A percentile compares a stretch with the other conserved stretches of the same genome.
Evolutionary conservation across 768 basidiomycete genomes (phyloP).

Genomic region (Mycena haematopus): DNA sequence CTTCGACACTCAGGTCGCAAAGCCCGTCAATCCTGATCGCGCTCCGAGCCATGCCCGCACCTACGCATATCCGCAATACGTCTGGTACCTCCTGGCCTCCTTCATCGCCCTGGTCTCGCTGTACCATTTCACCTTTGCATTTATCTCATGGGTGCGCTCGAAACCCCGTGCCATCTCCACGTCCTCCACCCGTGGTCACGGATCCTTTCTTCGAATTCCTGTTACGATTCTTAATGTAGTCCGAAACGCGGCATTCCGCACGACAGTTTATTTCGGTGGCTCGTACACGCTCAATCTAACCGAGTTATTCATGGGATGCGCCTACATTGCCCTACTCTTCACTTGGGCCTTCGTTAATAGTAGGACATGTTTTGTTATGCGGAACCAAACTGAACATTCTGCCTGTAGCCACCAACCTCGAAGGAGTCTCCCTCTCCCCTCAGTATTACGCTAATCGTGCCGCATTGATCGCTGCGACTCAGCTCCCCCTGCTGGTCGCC

Average conservation of each 20-base stretch:
- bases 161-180: slow-evolving; percentile 13
- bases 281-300: slow-evolving; percentile 47
- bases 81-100: slow-evolving; percentile 49
- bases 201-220: slow-evolving; percentile 39
- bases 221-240: slow-evolving; percentile 41
- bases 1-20: slow-evolving; percentile 9
- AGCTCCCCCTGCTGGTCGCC: slow-evolving; percentile 61
- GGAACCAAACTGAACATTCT: neutral
- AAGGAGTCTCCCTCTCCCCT: slow-evolving; percentile 41
- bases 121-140: slow-evolving; percentile 39
- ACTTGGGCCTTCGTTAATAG: slow-evolving; percentile 47
- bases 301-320: slow-evolving; percentile 45
- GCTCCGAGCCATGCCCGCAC: slow-evolving; percentile 12
- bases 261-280: slow-evolving; percentile 41
- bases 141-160: slow-evolving; percentile 30
- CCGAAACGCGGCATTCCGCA: slow-evolving; percentile 45
- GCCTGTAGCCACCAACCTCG: slow-evolving; percentile 39
- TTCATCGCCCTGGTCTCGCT: slow-evolving; percentile 50
- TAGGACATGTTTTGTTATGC: slow-evolving; percentile 29
- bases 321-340: slow-evolving; percentile 46
- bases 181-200: slow-evolving; percentile 8
- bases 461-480: slow-evolving; percentile 50
- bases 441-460: slow-evolving; percentile 50
- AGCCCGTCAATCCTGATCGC: slow-evolving; percentile 10
- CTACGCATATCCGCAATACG: slow-evolving; percentile 31